Evolutionary conservation across 2,329 filamentous ascomycete species (phyloP).

Genomic region (Arthroderma uncinatum): DNA sequence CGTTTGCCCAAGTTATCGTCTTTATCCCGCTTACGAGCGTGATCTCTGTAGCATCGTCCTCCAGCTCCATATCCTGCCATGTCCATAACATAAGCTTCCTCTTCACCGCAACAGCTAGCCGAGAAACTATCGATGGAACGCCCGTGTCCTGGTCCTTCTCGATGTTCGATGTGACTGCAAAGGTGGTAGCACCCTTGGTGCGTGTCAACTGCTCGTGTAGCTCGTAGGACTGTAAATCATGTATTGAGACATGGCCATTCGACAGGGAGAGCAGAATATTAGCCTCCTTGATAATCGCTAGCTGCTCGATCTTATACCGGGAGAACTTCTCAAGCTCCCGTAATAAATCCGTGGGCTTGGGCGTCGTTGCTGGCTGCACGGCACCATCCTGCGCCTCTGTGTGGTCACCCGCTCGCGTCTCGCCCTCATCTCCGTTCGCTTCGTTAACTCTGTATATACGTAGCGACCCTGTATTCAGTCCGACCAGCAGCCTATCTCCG

Average conservation of each 20-base stretch:
- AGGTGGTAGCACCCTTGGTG: slow-evolving; percentile 79
- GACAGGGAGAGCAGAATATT: slow-evolving; percentile 83
- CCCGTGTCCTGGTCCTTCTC: slow-evolving; percentile 77
- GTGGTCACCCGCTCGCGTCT: slow-evolving; percentile 22
- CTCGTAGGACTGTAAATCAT: slow-evolving; percentile 77
- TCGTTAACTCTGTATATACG: slow-evolving; percentile 89
- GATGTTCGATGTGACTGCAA: slow-evolving; percentile 91
- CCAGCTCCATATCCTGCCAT: slow-evolving; percentile 88
- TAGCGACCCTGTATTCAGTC: slow-evolving; percentile 77
- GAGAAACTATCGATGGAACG: slow-evolving; percentile 84
- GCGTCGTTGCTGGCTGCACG: slow-evolving; percentile 18
- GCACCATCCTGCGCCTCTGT: slow-evolving; percentile 12
- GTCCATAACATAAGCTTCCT: slow-evolving; percentile 80
- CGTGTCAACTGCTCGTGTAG: slow-evolving; percentile 67
- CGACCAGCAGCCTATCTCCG: slow-evolving; percentile 83
- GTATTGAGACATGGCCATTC: slow-evolving; percentile 76
- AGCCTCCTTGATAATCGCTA: slow-evolving; percentile 91
- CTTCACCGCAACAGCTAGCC: slow-evolving; percentile 86
- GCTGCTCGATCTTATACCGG: slow-evolving; percentile 76
- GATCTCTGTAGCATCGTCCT: slow-evolving; percentile 60
- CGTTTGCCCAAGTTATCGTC: slow-evolving; percentile 81
- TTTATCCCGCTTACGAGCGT: slow-evolving; percentile 72
- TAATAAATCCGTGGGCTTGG: slow-evolving; percentile 65
- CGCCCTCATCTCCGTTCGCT: slow-evolving; percentile 27
- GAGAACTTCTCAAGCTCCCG: slow-evolving; percentile 94